Base-by-base conservation (phyloP, 495 filamentous ascomycete species). In the Podospora australis region DNA sequence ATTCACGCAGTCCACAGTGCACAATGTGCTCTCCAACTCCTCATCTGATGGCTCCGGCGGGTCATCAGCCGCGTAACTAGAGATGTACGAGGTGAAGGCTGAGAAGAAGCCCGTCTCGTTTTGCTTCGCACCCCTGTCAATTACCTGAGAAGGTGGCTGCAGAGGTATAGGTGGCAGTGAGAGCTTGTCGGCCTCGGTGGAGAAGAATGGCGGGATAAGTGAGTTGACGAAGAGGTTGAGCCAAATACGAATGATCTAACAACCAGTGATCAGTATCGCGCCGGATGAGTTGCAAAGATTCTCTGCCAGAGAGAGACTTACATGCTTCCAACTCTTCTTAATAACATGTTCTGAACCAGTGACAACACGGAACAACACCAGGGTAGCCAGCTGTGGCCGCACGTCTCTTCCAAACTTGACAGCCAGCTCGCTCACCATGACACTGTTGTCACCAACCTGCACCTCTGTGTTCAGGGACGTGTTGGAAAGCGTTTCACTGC, bases 351-450 rank as follows among this genome's bases (percentile, higher is more conserved):
- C 91, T 54, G 89, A 94, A 20, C 85, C 86, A 42, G 78, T 79
- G 34, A 96, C 78, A 32, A 99, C 86, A 30, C 88, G 79, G 74
- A 97, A 99, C 36, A 99, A 70, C 25, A 97, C 88, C 43, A 96
- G 81, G 32, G 89, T 95, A 20, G 94, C 94, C 46, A 97, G 68
- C 64, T 97, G 90, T 25, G 90, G 91, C 59, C 88, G 84, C 63
- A 90, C 88, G 59, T 99, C 91, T 48, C 91, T 76, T 20, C 92
- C 92, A 69, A 99, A 95, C 60, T 90, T 90, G 54, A 99, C 92
- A 44, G 92, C 92, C 46, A 96, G 76, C 72, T 99, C 91, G 63
- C 92, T 97, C 57, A 99, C 92, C 92, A 99, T 99, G 22, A 99
- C 88, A 56, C 84, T 95, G 64, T 86, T 90, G 56, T 88, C 82